A percentile compares a stretch with the other conserved stretches of the same genome.
Conservation (phyloP, 176 grass and related monocot species). For the Hsuehochloa calcarea region DNA sequence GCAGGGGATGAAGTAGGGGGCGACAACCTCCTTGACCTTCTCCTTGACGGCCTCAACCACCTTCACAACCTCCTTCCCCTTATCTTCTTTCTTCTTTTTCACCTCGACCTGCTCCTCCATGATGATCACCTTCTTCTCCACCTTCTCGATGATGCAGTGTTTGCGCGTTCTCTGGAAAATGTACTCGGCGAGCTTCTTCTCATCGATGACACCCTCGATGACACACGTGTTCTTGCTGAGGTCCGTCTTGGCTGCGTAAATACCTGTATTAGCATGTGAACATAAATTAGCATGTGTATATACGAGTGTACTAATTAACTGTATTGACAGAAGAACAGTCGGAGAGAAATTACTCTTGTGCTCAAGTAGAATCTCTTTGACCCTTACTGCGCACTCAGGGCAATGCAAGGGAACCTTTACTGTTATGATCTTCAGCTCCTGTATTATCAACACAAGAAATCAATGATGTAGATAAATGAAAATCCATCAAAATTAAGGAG, state of each 20-base stretch:
- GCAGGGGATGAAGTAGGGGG: slow-evolving; percentile 81
- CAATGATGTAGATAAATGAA: neutral
- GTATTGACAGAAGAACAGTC: neutral
- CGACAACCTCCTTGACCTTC: slow-evolving; percentile 53
- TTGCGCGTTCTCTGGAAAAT: slow-evolving; percentile 54
- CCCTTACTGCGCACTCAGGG: slow-evolving; percentile 47
- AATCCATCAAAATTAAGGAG: neutral
- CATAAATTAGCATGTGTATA: neutral
- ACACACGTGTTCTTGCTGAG: slow-evolving; percentile 55
- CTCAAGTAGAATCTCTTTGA: slow-evolving; percentile 59
- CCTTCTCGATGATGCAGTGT: slow-evolving; percentile 41
- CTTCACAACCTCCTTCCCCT: neutral
- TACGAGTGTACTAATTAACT: neutral
- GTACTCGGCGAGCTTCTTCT: slow-evolving; percentile 58
- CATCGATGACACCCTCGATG: slow-evolving; percentile 54
- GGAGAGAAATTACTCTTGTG: slow-evolving; percentile 58
- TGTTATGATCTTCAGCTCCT: slow-evolving; percentile 58
- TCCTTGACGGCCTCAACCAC: slow-evolving; percentile 31
- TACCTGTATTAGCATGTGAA: slow-evolving; percentile 28
- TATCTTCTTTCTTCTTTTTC: slow-evolving; percentile 25
- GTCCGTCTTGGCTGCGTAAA: slow-evolving; percentile 70
- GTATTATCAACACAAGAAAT: neutral
- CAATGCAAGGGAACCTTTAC: slow-evolving; percentile 78
- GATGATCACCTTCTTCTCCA: slow-evolving; percentile 47
- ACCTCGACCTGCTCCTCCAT: slow-evolving; percentile 47